A percentile compares a stretch with the other conserved stretches of the same genome.
Evolutionary conservation across 192 early-diverging fungal genomes (phyloP).

Genomic region (Coemansia biformis): DNA sequence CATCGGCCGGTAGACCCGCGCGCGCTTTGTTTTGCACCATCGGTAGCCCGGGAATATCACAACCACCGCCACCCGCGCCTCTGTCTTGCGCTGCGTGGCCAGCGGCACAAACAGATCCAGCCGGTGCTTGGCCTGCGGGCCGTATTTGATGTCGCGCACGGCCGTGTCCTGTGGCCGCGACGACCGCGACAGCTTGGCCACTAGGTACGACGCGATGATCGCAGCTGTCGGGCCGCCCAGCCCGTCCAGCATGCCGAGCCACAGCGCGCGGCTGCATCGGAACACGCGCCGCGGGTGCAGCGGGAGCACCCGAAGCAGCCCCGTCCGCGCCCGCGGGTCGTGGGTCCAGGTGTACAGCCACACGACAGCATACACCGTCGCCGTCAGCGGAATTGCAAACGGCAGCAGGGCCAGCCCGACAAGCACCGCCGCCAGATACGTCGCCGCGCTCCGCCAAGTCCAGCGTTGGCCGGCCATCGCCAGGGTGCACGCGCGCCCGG

Average conservation of each 20-base stretch:
- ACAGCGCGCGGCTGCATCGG: conserved; percentile 42
- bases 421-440: conserved; percentile 10
- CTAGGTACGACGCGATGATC: conserved; percentile 37
- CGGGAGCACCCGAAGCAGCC: conserved; percentile 31
- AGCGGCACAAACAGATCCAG: conserved; percentile 48
- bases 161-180: conserved; percentile 41
- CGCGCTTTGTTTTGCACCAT: conserved; percentile 45
- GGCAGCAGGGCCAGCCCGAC: conserved; percentile 28
- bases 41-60: conserved; percentile 45
- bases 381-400: conserved; percentile 30
- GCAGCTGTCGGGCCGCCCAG: conserved; percentile 43
- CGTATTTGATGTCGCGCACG: conserved; percentile 49
- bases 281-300: conserved; percentile 39
- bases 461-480: conserved; percentile 2
- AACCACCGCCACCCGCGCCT: conserved; percentile 23
- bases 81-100: conserved; percentile 20
- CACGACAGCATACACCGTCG: conserved; percentile 25
- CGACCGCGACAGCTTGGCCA: conserved; percentile 38
- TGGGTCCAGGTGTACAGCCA: conserved; percentile 51
- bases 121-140: conserved; percentile 43
- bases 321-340: conserved; percentile 40
- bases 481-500: no score
- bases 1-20: conserved; percentile 50
- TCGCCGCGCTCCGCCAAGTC: conserved; percentile 23
- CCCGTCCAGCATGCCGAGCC: conserved; percentile 48